Evolutionary conservation across 2,329 filamentous ascomycete genomes (phyloP).

Genomic region (Bipolaris sorokiniana): DNA sequence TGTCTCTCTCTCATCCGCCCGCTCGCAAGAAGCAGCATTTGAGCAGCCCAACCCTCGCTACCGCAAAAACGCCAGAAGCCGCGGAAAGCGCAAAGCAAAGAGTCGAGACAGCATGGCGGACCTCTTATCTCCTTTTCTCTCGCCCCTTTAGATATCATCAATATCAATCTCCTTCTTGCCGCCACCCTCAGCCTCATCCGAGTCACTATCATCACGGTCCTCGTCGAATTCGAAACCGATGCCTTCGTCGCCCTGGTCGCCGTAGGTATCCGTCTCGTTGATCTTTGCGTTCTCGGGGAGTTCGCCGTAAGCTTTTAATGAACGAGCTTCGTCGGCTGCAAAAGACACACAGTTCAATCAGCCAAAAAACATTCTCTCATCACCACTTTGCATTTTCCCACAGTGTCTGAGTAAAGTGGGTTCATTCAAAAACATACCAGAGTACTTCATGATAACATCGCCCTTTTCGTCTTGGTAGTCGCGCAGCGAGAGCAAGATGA

Average conservation of each 20-base stretch:
- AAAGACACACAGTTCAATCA: no score
- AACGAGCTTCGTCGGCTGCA: constrained; percentile 82
- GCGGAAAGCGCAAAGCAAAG: constrained; percentile 16
- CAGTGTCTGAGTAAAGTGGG: background rate
- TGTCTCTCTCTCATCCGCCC: constrained; percentile 38
- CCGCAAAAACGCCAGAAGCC: constrained; percentile 18
- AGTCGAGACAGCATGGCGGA: constrained; percentile 49
- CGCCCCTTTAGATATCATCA: constrained; percentile 77
- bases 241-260: constrained; percentile 88
- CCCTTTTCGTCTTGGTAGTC: constrained; percentile 96
- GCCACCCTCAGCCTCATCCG: constrained; percentile 60
- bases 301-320: constrained; percentile 95
- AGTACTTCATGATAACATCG: constrained; percentile 93
- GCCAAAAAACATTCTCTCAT: constrained; percentile 55
- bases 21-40: constrained; percentile 50
- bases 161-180: constrained; percentile 86
- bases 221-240: constrained; percentile 99
- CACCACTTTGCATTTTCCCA: background rate
- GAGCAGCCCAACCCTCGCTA: constrained; percentile 39
- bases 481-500: constrained; percentile 71
- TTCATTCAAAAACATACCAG: constrained; percentile 24
- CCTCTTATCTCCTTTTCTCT: constrained; percentile 8
- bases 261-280: constrained; percentile 97
- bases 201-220: constrained; percentile 69
- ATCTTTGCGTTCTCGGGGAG: constrained; percentile 98